phyloP scores from a whole-genome alignment of 1,284 basidiomycete species.

The Naganishia sp. region DNA sequence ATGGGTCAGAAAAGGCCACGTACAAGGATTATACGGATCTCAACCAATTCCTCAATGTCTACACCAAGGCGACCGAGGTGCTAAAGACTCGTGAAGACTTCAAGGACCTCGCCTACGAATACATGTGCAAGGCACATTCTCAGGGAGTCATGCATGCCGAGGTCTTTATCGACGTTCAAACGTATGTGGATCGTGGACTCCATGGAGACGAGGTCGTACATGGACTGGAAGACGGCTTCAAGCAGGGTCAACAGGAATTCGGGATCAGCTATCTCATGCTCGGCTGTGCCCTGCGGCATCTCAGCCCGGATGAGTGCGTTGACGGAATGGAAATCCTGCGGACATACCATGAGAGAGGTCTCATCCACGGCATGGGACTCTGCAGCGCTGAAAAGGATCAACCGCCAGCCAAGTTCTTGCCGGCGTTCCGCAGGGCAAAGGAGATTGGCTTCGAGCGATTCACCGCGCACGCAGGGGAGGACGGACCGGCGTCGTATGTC shows the following conservation, averaged over 20 bases:
- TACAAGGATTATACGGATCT: slow-evolving; percentile 40
- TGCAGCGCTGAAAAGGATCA: slow-evolving; percentile 37
- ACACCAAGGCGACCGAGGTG: slow-evolving; percentile 36
- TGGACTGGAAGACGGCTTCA: slow-evolving; percentile 37
- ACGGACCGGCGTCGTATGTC: slow-evolving; percentile 39
- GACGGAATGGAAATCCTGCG: slow-evolving; percentile 34
- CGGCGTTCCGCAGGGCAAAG: slow-evolving; percentile 36
- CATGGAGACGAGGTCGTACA: slow-evolving; percentile 35
- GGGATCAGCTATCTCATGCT: slow-evolving; percentile 38
- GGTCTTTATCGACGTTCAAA: slow-evolving; percentile 40
- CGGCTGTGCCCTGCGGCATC: slow-evolving; percentile 39
- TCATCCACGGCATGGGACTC: slow-evolving; percentile 37
- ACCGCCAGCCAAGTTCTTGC: slow-evolving; percentile 37
- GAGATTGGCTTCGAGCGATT: slow-evolving; percentile 35
- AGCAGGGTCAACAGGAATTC: slow-evolving; percentile 35
- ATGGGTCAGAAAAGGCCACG: slow-evolving; percentile 32
- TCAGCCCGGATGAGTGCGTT: slow-evolving; percentile 33
- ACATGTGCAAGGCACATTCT: slow-evolving; percentile 32
- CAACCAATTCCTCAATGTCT: slow-evolving; percentile 40
- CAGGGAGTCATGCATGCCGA: slow-evolving; percentile 39
- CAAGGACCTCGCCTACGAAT: slow-evolving; percentile 35
- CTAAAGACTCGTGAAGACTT: slow-evolving; percentile 38
- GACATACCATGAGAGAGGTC: slow-evolving; percentile 35
- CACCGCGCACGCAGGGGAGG: slow-evolving; percentile 41
- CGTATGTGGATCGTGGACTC: slow-evolving; percentile 37